Base-by-base conservation (phyloP, 768 basidiomycete genomes). In the Collybiopsis luxurians region DNA sequence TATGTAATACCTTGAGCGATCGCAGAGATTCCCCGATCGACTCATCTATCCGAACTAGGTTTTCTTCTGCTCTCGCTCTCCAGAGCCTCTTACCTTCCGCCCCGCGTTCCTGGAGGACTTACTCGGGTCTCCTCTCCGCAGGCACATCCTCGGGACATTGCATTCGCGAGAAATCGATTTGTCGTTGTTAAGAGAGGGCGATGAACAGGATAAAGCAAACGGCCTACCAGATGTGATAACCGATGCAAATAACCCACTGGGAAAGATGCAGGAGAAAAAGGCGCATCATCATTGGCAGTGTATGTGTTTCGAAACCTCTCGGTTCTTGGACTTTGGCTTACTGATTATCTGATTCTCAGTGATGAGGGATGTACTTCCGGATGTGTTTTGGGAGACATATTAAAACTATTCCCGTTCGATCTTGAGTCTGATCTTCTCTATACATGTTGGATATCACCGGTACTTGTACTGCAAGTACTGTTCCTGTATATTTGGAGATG, bases 351-450 rank as follows among this genome's bases (percentile, higher is more conserved):
- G 47, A 15, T 36, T 43, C 12, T 2, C 56, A 89, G 87, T 92
- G 31, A 95, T 95, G 91, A 81, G 90, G 56, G 71, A 84, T 30
- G 80, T 90, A n/a, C 64, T 94, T 60, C 83, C 87, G 0, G 81
- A 88, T 58, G 61, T 80, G 12, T 75, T 87, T 60, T 93, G 91
- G 91, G 87, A 90, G 71, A 87, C 85, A 5, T 92, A 86, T 69
- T 93, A 23, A 31, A 23, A 5, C 9, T 13, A 7, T 30, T 28
- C 36, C 36, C 17, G 9, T 38, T 7, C 36, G 36, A 38, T 9
- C 17, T 9, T 17, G 17, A 9, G 17, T 38, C 9, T 49, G n/a
- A 28, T 36, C 13, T 49, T 0, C 36, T 21, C 31, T 19, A 49
- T 36, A n/a, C n/a, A n/a, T n/a, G n/a, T 49, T 28, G 48, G 48